Percentiles rank a stretch among this genome's conserved stretches.
Evolutionary conservation across 345 rosid species (phyloP).

Genomic region (Salix dunnii): DNA sequence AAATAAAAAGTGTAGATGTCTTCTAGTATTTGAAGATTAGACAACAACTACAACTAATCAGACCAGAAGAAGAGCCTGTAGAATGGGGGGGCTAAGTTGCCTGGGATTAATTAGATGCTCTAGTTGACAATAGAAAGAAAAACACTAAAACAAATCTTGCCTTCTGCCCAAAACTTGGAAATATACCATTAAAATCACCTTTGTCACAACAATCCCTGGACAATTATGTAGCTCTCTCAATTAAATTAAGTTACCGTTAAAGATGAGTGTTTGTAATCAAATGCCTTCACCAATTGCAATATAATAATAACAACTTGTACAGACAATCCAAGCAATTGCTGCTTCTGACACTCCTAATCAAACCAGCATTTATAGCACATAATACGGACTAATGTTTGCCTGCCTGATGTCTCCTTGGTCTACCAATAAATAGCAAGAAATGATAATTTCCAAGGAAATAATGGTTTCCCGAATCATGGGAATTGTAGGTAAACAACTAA

Average conservation of each 20-base stretch:
- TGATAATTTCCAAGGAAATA: background rate
- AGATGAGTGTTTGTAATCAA: background rate
- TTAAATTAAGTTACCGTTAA: background rate
- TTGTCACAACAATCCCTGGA: background rate
- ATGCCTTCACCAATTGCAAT: background rate
- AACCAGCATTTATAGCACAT: background rate
- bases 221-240: background rate
- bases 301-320: background rate
- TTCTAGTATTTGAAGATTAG: slow-evolving; percentile 4
- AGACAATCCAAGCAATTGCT: background rate
- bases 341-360: background rate
- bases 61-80: background rate
- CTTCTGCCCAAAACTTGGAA: background rate
- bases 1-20: background rate
- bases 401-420: background rate
- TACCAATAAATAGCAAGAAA: background rate
- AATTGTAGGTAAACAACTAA: background rate
- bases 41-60: background rate
- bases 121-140: background rate
- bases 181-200: background rate
- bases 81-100: too few relatives aligned
- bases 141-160: background rate
- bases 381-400: background rate
- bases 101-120: background rate
- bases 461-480: background rate